Base-by-base conservation (phyloP, 805 yeast genomes). In the Danielia reshetovae region DNA sequence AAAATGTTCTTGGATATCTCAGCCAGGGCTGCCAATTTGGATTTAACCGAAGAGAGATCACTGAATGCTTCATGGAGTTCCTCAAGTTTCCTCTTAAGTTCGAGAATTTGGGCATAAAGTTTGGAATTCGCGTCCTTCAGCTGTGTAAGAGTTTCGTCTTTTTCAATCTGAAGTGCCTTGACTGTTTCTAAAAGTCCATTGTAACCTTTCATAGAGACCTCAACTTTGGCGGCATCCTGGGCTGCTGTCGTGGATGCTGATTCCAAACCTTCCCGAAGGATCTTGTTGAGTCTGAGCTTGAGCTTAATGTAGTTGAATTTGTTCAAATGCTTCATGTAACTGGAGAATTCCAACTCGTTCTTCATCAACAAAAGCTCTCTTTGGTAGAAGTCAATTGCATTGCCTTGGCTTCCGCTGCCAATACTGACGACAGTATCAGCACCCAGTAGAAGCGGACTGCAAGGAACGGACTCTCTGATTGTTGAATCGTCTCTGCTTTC, bases 261-360 rank as follows among this genome's bases (percentile, higher is more conserved):
- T 18, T 24, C 23, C 5, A 13, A 24, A n/a, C 30, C 27, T 26
- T 36, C 44, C 17, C 16, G 19, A 12, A 26, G 17, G 27, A 38
- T 16, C 27, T 27, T 32, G 32, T 38, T 45, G 35, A 24, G 30
- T 18, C 33, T 35, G 27, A 36, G 27, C 31, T 40, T 47, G 32
- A 46, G 45, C 35, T 38, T 42, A 24, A 38, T 12, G 19, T 36
- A 45, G 29, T 37, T 41, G 24, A 34, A 27, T 29, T 30, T 38
- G 30, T 39, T 65, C 39, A 75, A 60, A 32, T 71, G 63, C 31
- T 72, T 74, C 45, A 77, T 49, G 52, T 74, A 79, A 31, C 69
- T 65, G 3, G 75, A 62, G 46, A 81, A 81, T 31, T 78, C 81
- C 24, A 77, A 59, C 49, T 81, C 87, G 51, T 81, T 81, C 33